Conservation (phyloP, 2,329 filamentous ascomycete genomes). For the Ceratocystis alfenasii region DNA sequence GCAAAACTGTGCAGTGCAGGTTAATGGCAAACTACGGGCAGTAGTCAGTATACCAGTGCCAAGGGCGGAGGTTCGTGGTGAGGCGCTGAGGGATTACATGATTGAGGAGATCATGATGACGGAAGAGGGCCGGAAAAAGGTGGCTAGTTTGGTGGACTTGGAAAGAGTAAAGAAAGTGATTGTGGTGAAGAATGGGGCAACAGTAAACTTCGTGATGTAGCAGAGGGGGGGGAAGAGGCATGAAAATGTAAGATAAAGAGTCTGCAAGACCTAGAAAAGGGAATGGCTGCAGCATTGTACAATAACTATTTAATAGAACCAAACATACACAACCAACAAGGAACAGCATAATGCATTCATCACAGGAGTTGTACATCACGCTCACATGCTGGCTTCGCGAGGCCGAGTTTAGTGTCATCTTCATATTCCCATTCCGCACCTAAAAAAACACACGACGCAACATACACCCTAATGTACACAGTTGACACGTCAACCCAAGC, state of each 20-base stretch:
- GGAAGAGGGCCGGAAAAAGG: conserved; percentile 46
- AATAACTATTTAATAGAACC: conserved; percentile 4
- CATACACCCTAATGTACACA: conserved; percentile 22
- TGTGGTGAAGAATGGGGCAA: conserved; percentile 52
- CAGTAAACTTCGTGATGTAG: conserved; percentile 61
- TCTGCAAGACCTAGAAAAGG: not conserved
- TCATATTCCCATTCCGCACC: conserved; percentile 17
- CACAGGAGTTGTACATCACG: not conserved
- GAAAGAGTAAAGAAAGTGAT: conserved; percentile 50
- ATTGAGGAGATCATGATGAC: conserved; percentile 48
- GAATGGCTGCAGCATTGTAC: not conserved
- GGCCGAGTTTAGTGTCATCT: conserved; percentile 11
- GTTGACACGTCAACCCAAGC: conserved; percentile 14
- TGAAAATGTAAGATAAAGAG: not conserved
- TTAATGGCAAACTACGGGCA: conserved; percentile 68
- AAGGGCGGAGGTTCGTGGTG: conserved; percentile 27
- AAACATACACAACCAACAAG: no score
- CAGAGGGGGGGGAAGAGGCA: not conserved
- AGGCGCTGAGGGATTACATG: conserved; percentile 47
- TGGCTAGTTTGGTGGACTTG: conserved; percentile 35
- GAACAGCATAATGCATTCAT: no score
- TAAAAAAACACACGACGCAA: conserved; percentile 11
- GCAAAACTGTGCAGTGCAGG: conserved; percentile 54
- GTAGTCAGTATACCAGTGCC: conserved; percentile 51
- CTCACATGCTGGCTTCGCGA: not conserved